Percentiles rank a stretch among this genome's conserved stretches.
phyloP scores from a whole-genome alignment of 129 eudicot species.

The Dittrichia graveolens region DNA sequence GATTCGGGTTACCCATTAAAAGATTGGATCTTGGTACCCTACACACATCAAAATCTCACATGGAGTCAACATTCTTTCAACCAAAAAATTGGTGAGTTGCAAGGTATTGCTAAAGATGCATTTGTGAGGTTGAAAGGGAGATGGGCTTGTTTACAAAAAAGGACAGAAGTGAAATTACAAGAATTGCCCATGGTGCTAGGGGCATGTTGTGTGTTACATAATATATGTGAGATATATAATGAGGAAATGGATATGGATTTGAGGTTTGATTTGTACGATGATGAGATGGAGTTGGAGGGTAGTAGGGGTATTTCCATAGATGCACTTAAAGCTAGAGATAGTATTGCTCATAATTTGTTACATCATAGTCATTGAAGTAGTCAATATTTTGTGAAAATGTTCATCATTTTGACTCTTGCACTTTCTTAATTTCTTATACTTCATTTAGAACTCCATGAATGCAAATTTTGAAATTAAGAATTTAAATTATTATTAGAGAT shows the following conservation, averaged over 20 bases:
- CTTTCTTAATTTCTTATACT: too few relatives aligned
- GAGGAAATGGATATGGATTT: slow-evolving; percentile 48
- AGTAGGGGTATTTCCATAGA: slow-evolving; percentile 38
- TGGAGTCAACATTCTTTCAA: slow-evolving; percentile 72
- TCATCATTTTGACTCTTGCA: too few relatives aligned
- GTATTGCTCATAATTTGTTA: slow-evolving; percentile 65
- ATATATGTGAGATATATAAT: slow-evolving; percentile 64
- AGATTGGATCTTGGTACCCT: slow-evolving; percentile 73
- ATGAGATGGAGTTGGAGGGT: slow-evolving; percentile 49
- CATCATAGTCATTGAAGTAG: slow-evolving; percentile 28
- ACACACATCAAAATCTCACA: slow-evolving; percentile 53
- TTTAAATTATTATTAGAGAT: too few relatives aligned
- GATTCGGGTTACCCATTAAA: slow-evolving; percentile 53
- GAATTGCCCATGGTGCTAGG: slow-evolving; percentile 72
- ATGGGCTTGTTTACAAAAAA: slow-evolving; percentile 73
- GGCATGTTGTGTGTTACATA: slow-evolving; percentile 76
- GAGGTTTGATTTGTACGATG: slow-evolving; percentile 59
- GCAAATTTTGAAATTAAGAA: too few relatives aligned
- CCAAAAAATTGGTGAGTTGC: slow-evolving; percentile 42
- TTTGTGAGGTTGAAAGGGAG: slow-evolving; percentile 64
- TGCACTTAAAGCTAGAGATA: slow-evolving; percentile 57
- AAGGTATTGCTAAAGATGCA: slow-evolving; percentile 51
- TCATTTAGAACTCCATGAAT: too few relatives aligned
- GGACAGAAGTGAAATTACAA: slow-evolving; percentile 69
- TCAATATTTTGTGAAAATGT: background rate